These are phyloP conservation scores for Rhytidiadelphus loreus DNA, from an alignment of 225 moss, liverwort and hornwort genomes.

Conservation along the genomic window DNA sequence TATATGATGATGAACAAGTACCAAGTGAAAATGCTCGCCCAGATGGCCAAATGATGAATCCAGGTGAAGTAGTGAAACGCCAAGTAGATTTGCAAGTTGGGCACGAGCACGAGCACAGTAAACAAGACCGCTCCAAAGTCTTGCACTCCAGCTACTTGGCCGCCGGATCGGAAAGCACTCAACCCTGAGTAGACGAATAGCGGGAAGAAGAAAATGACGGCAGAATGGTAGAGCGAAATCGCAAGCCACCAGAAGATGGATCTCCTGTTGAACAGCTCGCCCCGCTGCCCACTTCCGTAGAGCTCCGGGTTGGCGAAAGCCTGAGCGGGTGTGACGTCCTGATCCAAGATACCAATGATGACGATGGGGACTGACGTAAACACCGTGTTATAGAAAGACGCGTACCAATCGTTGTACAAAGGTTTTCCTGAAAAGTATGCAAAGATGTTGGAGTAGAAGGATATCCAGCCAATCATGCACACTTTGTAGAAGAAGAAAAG, in stretches of 20 bases:
- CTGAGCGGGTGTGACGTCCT: constrained; percentile 61
- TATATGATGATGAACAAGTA: constrained; percentile 71
- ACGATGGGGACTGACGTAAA: constrained; percentile 69
- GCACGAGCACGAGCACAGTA: constrained; percentile 65
- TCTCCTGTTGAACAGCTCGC: constrained; percentile 62
- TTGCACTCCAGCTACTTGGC: constrained; percentile 49
- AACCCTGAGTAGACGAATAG: constrained; percentile 32
- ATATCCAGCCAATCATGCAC: constrained; percentile 77
- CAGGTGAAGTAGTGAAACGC: constrained; percentile 75
- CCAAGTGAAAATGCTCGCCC: constrained; percentile 63
- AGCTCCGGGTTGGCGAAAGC: constrained; percentile 51
- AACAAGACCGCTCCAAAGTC: constrained; percentile 76
- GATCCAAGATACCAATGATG: constrained; percentile 57
- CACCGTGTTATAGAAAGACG: constrained; percentile 76
- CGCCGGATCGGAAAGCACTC: constrained; percentile 48
- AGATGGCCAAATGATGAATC: constrained; percentile 67
- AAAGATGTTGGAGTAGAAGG: constrained; percentile 77
- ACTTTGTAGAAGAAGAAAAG: constrained; percentile 92
- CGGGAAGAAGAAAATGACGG: constrained; percentile 80
- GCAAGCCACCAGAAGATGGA: constrained; percentile 36
- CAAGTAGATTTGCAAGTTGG: constrained; percentile 57
- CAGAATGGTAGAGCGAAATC: constrained; percentile 54
- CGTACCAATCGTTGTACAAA: constrained; percentile 88
- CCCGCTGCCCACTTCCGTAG: constrained; percentile 62
- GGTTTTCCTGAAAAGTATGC: constrained; percentile 72